Evolutionary conservation across 2,329 filamentous ascomycete species (phyloP), one percentile per base, ranked within the genome.

Genomic region (Epichloe brachyelytri): DNA sequence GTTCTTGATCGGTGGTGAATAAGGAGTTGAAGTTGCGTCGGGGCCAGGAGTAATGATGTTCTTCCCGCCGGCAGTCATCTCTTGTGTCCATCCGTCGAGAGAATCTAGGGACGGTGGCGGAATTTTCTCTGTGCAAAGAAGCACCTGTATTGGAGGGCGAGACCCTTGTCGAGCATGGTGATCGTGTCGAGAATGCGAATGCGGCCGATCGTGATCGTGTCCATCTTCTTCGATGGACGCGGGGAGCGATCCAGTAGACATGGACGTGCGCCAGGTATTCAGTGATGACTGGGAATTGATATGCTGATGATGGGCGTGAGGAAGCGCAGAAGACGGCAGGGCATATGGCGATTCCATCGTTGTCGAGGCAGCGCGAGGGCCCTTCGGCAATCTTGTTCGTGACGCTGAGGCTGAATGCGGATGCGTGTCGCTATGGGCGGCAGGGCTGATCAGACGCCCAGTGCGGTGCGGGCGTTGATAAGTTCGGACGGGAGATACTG

Each of bases 311-410:
- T 76, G 70, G 52, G 69, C 70, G 56, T 73, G 73, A 49, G 73
- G 71, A 44, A 77, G 62, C 39, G 73, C 68, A 37, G 75, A 69
- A 37, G 74, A 70, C n/a, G 77, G 77, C 50, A 80, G 63, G 48
- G 71, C 68, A 60, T 77, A 80, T 20, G 77, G 73, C 38, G 76
- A 73, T 53, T 73, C 70, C 73, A 77, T 77, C 19, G 43, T 52
- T 38, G 33, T 40, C 46, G 26, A 12, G 40, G 20, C 33, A 11
- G 39, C 17, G 26, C n/a, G 14, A 46, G 20, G 34, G 17, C 12
- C 33, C 22, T 37, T 11, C 2, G 37, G 17, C n/a, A 7, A 37
- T 36, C 26, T 46, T 37, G 4, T 3, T 4, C 14, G 34, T 34
- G 39, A 17, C 40, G 30, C 17, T 34, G 39, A 15, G n/a, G 45